Conservation (phyloP, 768 basidiomycete genomes). For the Floccularia luteovirens region DNA sequence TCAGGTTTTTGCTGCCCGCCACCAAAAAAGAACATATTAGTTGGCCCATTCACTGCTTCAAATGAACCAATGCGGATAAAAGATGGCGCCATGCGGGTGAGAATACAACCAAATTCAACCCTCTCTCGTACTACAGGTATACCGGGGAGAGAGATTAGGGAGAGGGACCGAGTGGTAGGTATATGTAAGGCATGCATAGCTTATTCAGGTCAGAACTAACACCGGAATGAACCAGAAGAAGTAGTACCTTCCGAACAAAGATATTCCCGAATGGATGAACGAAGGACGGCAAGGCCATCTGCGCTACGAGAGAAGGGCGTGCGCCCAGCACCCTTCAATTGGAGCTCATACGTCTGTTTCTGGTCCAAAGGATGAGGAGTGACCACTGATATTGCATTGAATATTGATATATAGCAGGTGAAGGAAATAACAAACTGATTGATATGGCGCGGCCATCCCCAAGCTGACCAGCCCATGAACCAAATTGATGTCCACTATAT, state of each 20-base stretch:
- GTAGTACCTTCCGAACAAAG: slow-evolving; percentile 85
- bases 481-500: slow-evolving; percentile 91
- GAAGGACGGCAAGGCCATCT: slow-evolving; percentile 92
- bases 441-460: slow-evolving; percentile 96
- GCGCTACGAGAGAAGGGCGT: slow-evolving; percentile 92
- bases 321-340: slow-evolving; percentile 90
- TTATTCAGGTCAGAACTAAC: slow-evolving; percentile 6
- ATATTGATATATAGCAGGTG: background rate
- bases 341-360: slow-evolving; percentile 66
- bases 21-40: slow-evolving; percentile 58
- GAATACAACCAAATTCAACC: slow-evolving; percentile 62
- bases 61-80: slow-evolving; percentile 92
- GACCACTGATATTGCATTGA: slow-evolving; percentile 40
- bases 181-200: slow-evolving; percentile 69
- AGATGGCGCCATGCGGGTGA: slow-evolving; percentile 79
- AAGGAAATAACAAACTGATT: slow-evolving; percentile 34
- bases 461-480: slow-evolving; percentile 86
- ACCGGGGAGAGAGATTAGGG: slow-evolving; percentile 66
- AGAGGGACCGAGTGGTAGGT: slow-evolving; percentile 83
- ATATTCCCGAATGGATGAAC: slow-evolving; percentile 91
- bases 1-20: slow-evolving; percentile 72
- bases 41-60: slow-evolving; percentile 74
- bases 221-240: slow-evolving; percentile 1
- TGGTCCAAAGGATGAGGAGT: slow-evolving; percentile 62
- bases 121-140: slow-evolving; percentile 74